Conservation (phyloP, 768 basidiomycete genomes). For the Leucocoprinus leucothites region DNA sequence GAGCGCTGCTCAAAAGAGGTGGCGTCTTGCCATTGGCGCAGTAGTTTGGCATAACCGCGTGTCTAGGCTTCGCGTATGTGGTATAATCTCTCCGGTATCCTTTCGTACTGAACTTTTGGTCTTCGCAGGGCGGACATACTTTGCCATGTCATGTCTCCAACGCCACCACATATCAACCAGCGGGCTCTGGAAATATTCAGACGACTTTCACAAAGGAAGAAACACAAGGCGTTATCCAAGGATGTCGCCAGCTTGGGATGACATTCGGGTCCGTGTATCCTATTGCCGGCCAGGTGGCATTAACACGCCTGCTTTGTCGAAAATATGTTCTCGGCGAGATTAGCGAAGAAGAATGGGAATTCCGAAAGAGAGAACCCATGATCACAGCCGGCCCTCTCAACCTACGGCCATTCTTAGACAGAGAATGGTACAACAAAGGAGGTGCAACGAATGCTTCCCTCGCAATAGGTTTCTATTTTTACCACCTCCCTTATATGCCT, state of each 20-base stretch:
- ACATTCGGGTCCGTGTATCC: slow-evolving; percentile 52
- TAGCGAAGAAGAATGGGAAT: slow-evolving; percentile 48
- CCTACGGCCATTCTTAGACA: slow-evolving; percentile 47
- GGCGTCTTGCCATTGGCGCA: slow-evolving; percentile 41
- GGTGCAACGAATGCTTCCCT: slow-evolving; percentile 42
- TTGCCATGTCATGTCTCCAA: slow-evolving; percentile 41
- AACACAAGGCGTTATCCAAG: slow-evolving; percentile 29
- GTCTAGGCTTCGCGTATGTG: slow-evolving; percentile 33
- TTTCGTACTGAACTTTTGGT: not conserved
- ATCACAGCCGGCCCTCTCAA: slow-evolving; percentile 47
- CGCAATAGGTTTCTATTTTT: slow-evolving; percentile 39
- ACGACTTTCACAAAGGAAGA: slow-evolving; percentile 25
- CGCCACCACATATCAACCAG: slow-evolving; percentile 31
- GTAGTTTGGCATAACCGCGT: slow-evolving; percentile 32
- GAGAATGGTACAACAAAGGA: slow-evolving; percentile 41
- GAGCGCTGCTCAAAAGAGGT: slow-evolving; percentile 35
- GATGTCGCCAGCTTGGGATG: slow-evolving; percentile 38
- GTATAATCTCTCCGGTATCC: not conserved
- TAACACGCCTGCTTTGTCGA: slow-evolving; percentile 47
- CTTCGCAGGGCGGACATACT: slow-evolving; percentile 52
- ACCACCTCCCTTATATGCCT: slow-evolving; percentile 47
- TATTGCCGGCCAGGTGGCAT: slow-evolving; percentile 48
- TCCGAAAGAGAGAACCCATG: slow-evolving; percentile 46
- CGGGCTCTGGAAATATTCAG: slow-evolving; percentile 26
- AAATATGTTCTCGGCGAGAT: slow-evolving; percentile 47